A percentile compares a stretch with the other conserved stretches of the same genome.
Evolutionary conservation across 768 basidiomycete species (phyloP).

Genomic region (Astraeus odoratus): DNA sequence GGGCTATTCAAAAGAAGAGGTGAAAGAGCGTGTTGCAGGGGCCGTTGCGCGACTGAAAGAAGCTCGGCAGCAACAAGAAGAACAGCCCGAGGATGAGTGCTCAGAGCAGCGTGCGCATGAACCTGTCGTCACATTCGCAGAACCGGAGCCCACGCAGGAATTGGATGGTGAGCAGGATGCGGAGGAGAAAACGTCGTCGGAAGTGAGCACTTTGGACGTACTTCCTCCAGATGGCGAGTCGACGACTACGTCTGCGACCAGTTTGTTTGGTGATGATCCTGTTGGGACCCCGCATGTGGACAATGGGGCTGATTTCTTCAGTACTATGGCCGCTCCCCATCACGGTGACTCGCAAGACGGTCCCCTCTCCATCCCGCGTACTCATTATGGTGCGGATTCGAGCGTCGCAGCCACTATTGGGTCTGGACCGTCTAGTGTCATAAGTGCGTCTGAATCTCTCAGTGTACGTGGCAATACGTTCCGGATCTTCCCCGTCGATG

Average conservation of each 20-base stretch:
- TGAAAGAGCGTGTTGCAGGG: slow-evolving; percentile 70
- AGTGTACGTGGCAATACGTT: slow-evolving; percentile 74
- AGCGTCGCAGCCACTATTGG: slow-evolving; percentile 94
- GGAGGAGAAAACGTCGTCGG: slow-evolving; percentile 45
- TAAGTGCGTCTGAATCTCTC: slow-evolving; percentile 43
- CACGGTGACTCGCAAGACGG: slow-evolving; percentile 30
- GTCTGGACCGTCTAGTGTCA: slow-evolving; percentile 79
- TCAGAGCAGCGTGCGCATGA: slow-evolving; percentile 48
- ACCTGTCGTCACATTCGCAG: slow-evolving; percentile 79
- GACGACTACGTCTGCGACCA: slow-evolving; percentile 80
- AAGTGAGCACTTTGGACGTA: slow-evolving; percentile 63
- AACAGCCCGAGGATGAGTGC: slow-evolving; percentile 33
- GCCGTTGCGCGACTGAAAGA: slow-evolving; percentile 72
- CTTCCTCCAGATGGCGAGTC: slow-evolving; percentile 68
- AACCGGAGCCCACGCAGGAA: slow-evolving; percentile 55
- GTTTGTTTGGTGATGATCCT: slow-evolving; percentile 78
- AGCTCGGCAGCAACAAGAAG: slow-evolving; percentile 27
- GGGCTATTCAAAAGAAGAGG: slow-evolving; percentile 87
- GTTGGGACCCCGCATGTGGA: slow-evolving; percentile 54
- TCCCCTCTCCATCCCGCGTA: slow-evolving; percentile 64
- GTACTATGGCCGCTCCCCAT: slow-evolving; percentile 55
- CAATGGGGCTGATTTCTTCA: slow-evolving; percentile 80
- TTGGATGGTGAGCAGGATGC: slow-evolving; percentile 25
- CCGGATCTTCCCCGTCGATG: slow-evolving; percentile 82
- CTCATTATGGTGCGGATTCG: slow-evolving; percentile 74